phyloP scores from a whole-genome alignment of 2,329 filamentous ascomycete genomes.

The Alternaria consortialis region DNA sequence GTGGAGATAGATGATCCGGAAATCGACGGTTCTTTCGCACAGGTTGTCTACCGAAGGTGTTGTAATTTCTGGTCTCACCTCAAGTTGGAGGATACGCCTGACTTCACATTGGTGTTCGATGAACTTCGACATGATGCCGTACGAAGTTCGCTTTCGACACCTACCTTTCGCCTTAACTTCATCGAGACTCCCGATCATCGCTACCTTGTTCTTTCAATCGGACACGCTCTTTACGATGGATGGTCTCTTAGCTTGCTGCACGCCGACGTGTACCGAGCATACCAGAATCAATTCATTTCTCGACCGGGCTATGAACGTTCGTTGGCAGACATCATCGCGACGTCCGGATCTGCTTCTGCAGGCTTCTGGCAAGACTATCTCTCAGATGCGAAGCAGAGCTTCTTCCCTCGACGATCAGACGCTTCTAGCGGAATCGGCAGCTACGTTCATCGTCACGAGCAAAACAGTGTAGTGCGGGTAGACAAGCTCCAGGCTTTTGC shows the following conservation, averaged over 20 bases:
- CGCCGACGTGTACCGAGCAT: slow-evolving; percentile 72
- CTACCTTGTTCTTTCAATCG: slow-evolving; percentile 73
- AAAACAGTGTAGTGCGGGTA: slow-evolving; percentile 54
- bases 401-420: slow-evolving; percentile 48
- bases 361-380: slow-evolving; percentile 79
- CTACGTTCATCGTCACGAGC: slow-evolving; percentile 57
- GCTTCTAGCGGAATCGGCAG: slow-evolving; percentile 4
- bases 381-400: slow-evolving; percentile 56
- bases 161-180: slow-evolving; percentile 51
- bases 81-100: slow-evolving; percentile 25
- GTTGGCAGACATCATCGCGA: slow-evolving; percentile 63
- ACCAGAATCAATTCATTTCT: slow-evolving; percentile 56
- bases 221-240: slow-evolving; percentile 90
- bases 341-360: slow-evolving; percentile 58
- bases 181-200: slow-evolving; percentile 43
- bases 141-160: slow-evolving; percentile 12
- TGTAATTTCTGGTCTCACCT: slow-evolving; percentile 50
- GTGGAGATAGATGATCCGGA: slow-evolving; percentile 68
- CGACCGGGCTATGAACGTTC: slow-evolving; percentile 63
- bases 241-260: slow-evolving; percentile 82
- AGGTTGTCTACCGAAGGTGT: slow-evolving; percentile 57
- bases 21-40: slow-evolving; percentile 65
- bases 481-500: slow-evolving; percentile 67
- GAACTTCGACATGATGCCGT: slow-evolving; percentile 48
- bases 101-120: slow-evolving; percentile 46